A percentile compares a stretch with the other conserved stretches of the same genome.
phyloP scores from a whole-genome alignment of 805 yeast genomes.

The Ogataea polymorpha region DNA sequence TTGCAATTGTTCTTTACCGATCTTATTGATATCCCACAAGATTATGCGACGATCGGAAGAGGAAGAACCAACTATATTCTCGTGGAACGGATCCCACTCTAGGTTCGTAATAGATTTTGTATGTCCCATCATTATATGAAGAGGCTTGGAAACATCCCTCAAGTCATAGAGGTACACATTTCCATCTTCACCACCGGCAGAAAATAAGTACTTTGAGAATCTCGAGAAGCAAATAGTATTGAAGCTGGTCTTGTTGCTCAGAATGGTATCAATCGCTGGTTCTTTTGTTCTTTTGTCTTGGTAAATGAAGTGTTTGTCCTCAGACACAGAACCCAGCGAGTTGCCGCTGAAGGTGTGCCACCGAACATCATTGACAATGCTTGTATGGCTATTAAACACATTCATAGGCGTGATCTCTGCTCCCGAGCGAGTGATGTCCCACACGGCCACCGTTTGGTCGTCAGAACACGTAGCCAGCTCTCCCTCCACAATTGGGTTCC shows the following conservation, averaged over 20 bases:
- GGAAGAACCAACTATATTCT: conserved; percentile 75
- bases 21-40: conserved; percentile 74
- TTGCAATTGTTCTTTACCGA: conserved; percentile 81
- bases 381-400: conserved; percentile 41
- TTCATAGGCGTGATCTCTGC: conserved; percentile 25
- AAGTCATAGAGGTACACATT: conserved; percentile 64
- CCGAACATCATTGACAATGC: conserved; percentile 72
- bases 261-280: conserved; percentile 24
- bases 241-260: conserved; percentile 39
- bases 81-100: conserved; percentile 75
- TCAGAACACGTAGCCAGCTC: conserved; percentile 61
- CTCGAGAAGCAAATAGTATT: conserved; percentile 67
- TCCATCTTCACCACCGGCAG: conserved; percentile 68
- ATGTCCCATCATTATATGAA: conserved; percentile 81
- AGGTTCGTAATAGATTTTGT: conserved; percentile 66
- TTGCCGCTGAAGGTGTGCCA: conserved; percentile 58
- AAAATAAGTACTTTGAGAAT: conserved; percentile 55
- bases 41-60: conserved; percentile 75
- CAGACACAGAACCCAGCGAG: conserved; percentile 70
- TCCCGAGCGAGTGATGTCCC: conserved; percentile 43
- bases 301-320: conserved; percentile 54
- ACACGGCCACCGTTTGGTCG: conserved; percentile 59
- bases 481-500: conserved; percentile 52
- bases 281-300: conserved; percentile 47
- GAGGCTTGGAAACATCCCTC: conserved; percentile 39